These are phyloP conservation scores for Primulina huaijiensis DNA, from an alignment of 257 asterid species.

Conservation along the genomic window DNA sequence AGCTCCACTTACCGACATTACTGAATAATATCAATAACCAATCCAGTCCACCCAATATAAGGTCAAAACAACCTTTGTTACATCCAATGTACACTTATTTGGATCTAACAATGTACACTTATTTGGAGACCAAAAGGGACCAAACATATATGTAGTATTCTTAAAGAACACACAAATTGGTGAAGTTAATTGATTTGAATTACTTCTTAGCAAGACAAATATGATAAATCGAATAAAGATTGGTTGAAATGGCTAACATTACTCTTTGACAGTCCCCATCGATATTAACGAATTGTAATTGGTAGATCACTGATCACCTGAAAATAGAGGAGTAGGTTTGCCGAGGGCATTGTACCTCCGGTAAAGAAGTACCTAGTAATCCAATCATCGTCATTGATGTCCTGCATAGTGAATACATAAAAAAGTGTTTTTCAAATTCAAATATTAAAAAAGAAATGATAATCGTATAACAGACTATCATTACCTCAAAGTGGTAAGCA, in stretches of 20 bases:
- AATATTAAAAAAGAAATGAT: neutral
- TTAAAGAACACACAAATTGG: neutral
- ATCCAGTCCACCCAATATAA: too few species aligned
- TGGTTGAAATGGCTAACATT: neutral
- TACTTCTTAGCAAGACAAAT: neutral
- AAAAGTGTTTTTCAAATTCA: neutral
- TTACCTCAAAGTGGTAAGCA: slow-evolving; percentile 94
- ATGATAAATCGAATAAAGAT: neutral
- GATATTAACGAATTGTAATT: neutral
- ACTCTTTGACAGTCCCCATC: too few species aligned
- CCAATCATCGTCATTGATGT: slow-evolving; percentile 84
- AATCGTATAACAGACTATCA: neutral
- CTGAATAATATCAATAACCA: too few species aligned
- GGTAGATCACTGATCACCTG: slow-evolving; percentile 68
- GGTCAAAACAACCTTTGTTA: too few species aligned
- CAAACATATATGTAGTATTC: neutral
- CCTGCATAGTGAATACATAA: slow-evolving; percentile 37
- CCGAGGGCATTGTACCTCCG: slow-evolving; percentile 95
- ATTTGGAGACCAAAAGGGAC: neutral
- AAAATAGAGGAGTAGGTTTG: slow-evolving; percentile 87
- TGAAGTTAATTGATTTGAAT: neutral
- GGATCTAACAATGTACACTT: too few species aligned
- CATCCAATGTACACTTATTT: too few species aligned
- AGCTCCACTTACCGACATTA: too few species aligned
- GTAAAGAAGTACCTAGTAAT: slow-evolving; percentile 88